Evolutionary conservation across 352 stramenopile species (phyloP).

Genomic region (Phytophthora chlamydospora): DNA sequence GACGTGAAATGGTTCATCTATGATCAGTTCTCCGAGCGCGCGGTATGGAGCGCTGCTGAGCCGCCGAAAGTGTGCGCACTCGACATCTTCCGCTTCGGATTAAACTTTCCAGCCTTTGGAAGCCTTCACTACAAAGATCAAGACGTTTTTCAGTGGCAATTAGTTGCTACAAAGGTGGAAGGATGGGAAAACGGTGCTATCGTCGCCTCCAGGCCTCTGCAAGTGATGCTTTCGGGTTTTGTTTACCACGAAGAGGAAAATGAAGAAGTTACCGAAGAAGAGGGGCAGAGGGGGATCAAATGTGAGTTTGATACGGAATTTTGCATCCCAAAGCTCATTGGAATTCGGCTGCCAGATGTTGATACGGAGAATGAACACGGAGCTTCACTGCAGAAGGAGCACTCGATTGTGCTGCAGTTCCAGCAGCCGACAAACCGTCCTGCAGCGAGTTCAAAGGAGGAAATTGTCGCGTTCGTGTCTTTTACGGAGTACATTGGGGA

Average conservation of each 20-base stretch:
- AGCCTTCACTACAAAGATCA: constrained; percentile 13
- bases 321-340: constrained; percentile 56
- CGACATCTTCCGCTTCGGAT: constrained; percentile 46
- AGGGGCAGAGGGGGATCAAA: constrained; percentile 23
- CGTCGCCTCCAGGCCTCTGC: constrained; percentile 16
- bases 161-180: constrained; percentile 27
- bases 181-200: constrained; percentile 16
- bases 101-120: constrained; percentile 13
- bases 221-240: neutral
- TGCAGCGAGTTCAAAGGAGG: constrained; percentile 25
- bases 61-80: constrained; percentile 24
- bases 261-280: neutral
- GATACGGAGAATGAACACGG: constrained; percentile 2
- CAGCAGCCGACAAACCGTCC: constrained; percentile 58
- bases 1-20: constrained; percentile 19
- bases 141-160: constrained; percentile 35
- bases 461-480: constrained; percentile 50
- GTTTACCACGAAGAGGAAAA: neutral
- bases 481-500: constrained; percentile 72
- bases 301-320: constrained; percentile 65
- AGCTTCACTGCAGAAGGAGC: constrained; percentile 36
- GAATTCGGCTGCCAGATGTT: constrained; percentile 58
- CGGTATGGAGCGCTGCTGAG: constrained; percentile 10
- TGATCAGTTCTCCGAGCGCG: neutral
- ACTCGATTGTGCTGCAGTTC: constrained; percentile 66